phyloP scores from a whole-genome alignment of 73 alveolate species.

The Paraurostyla sp. region DNA sequence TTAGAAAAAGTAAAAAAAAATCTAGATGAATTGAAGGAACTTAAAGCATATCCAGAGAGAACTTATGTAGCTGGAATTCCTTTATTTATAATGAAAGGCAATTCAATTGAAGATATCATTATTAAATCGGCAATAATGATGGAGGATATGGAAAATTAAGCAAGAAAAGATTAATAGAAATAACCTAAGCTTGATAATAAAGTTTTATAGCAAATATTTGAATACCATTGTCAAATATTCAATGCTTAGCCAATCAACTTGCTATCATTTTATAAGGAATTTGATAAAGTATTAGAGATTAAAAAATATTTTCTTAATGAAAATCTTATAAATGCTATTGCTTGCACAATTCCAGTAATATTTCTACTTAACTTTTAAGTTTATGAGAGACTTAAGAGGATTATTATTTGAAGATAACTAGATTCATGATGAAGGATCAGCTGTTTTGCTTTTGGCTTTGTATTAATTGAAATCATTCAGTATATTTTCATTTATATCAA shows the following conservation, averaged over 20 bases:
- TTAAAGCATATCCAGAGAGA: conserved; percentile 30
- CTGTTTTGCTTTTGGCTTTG: conserved; percentile 44
- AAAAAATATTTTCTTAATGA: conserved; percentile 12
- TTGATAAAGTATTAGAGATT: background rate
- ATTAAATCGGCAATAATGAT: background rate
- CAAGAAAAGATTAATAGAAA: background rate
- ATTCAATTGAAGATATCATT: background rate
- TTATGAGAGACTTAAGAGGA: conserved; percentile 32
- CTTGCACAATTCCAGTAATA: conserved; percentile 57
- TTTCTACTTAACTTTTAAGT: background rate
- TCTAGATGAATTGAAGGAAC: background rate
- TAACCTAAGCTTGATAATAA: background rate
- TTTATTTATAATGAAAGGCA: conserved; percentile 2
- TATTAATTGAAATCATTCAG: background rate
- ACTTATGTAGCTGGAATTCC: conserved; percentile 44
- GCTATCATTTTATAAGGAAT: conserved; percentile 29
- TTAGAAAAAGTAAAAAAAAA: background rate
- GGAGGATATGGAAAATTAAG: background rate
- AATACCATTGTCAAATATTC: conserved; percentile 39
- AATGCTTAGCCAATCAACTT: conserved; percentile 48
- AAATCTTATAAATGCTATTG: conserved; percentile 53
- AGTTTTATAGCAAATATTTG: conserved; percentile 26
- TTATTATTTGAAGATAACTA: conserved; percentile 20
- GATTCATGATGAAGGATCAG: conserved; percentile 31
- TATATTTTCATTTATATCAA: background rate